A percentile compares a stretch with the other conserved stretches of the same genome.
Conservation (phyloP, 192 early-diverging fungal species). For the Coemansia sp. region DNA sequence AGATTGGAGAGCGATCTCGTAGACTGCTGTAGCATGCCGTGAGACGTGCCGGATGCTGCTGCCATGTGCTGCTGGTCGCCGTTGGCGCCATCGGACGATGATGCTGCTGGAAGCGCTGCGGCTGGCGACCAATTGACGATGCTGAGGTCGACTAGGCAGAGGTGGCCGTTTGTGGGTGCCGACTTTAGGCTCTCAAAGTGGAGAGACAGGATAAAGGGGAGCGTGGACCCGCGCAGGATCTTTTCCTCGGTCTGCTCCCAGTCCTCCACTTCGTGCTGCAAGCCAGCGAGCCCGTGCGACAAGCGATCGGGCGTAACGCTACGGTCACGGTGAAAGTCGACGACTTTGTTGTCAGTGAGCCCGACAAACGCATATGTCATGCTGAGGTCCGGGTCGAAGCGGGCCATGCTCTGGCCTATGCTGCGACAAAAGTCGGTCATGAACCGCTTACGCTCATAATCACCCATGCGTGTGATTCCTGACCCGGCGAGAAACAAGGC, state of each 20-base stretch:
- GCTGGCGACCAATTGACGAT: conserved; percentile 36
- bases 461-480: conserved; percentile 35
- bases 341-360: conserved; percentile 42
- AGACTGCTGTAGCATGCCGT: conserved; percentile 38
- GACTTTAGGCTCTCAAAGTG: conserved; percentile 51
- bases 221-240: conserved; percentile 42
- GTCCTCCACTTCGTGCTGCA: conserved; percentile 57
- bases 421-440: conserved; percentile 32
- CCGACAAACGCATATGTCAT: conserved; percentile 58
- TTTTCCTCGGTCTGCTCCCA: conserved; percentile 43
- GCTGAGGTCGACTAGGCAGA: conserved; percentile 46
- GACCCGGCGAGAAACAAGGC: conserved; percentile 50
- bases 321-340: conserved; percentile 50
- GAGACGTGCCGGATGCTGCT: background rate
- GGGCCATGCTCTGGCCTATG: conserved; percentile 38
- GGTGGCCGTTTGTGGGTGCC: conserved; percentile 41
- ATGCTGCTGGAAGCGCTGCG: background rate
- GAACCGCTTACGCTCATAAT: conserved; percentile 45
- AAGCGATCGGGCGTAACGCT: conserved; percentile 26
- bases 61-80: background rate
- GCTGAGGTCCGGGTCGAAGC: conserved; percentile 45
- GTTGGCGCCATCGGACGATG: background rate
- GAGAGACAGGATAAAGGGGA: conserved; percentile 52
- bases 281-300: conserved; percentile 27
- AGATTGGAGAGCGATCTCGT: conserved; percentile 25